Percentiles rank a stretch among this genome's conserved stretches.
Evolutionary conservation across 1,284 basidiomycete species (phyloP).

Genomic region (Ganoderma meredithae): DNA sequence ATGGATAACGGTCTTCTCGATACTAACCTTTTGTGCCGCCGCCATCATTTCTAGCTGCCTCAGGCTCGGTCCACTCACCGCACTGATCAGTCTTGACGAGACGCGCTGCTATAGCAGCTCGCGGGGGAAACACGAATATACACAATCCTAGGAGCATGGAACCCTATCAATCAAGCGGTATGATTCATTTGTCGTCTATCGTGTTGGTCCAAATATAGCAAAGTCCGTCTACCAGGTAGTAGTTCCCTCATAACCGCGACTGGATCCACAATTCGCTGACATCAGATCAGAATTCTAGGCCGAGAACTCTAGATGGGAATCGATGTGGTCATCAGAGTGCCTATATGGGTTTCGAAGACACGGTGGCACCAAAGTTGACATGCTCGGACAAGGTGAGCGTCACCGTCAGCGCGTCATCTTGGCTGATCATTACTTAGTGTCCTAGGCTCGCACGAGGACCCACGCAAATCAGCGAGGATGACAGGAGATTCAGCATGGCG

Average conservation of each 20-base stretch:
- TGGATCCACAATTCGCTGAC: slow-evolving; percentile 8
- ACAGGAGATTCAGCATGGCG: not conserved
- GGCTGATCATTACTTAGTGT: not conserved
- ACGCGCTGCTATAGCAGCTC: not conserved
- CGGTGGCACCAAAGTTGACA: not conserved
- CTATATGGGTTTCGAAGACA: slow-evolving; percentile 7
- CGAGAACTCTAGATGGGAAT: not conserved
- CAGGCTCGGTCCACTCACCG: not conserved
- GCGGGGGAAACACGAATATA: not conserved
- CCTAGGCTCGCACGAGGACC: slow-evolving; percentile 5
- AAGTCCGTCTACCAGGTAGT: not conserved
- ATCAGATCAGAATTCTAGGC: not conserved
- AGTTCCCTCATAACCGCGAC: not conserved
- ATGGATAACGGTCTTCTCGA: not conserved
- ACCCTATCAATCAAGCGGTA: slow-evolving; percentile 1
- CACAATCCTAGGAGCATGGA: not conserved
- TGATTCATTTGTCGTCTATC: not conserved
- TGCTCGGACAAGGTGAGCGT: not conserved
- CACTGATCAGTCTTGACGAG: not conserved
- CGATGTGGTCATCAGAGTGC: not conserved
- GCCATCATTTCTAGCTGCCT: not conserved
- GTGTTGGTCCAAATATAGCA: not conserved
- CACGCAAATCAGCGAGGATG: slow-evolving; percentile 5
- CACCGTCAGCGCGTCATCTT: not conserved
- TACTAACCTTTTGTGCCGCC: not conserved